Evolutionary conservation across 2,329 filamentous ascomycete genomes (phyloP).

Genomic region (Trichoderma atroviride): DNA sequence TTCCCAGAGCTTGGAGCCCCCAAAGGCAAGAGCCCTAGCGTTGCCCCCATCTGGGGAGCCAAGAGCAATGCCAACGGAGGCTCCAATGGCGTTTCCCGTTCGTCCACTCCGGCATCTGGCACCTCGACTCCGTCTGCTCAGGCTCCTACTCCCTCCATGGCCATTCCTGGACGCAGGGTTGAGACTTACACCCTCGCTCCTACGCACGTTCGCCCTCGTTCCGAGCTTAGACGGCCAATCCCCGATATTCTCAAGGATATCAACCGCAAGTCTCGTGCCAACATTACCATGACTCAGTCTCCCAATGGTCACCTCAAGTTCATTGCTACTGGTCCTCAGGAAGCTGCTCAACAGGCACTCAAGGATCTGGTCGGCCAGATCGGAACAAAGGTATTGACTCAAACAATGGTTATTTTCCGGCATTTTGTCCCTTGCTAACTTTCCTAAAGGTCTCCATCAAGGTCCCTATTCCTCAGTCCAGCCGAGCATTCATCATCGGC

Average conservation of each 20-base stretch:
- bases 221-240: constrained; percentile 81
- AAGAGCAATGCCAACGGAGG: constrained; percentile 64
- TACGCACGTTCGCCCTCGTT: constrained; percentile 73
- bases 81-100: constrained; percentile 59
- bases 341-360: constrained; percentile 83
- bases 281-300: constrained; percentile 75
- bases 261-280: constrained; percentile 88
- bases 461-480: constrained; percentile 79
- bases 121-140: constrained; percentile 47
- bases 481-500: constrained; percentile 89
- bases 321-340: constrained; percentile 80
- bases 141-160: constrained; percentile 54
- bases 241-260: constrained; percentile 86
- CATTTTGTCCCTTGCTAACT: background rate
- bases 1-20: constrained; percentile 86
- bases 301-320: constrained; percentile 75
- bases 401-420: background rate
- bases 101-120: constrained; percentile 66
- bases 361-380: constrained; percentile 88
- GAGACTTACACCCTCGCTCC: constrained; percentile 75
- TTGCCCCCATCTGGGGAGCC: constrained; percentile 76
- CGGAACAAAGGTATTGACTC: constrained; percentile 70
- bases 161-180: constrained; percentile 79
- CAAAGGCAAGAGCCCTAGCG: constrained; percentile 67
- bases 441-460: constrained; percentile 58